Base-by-base conservation (phyloP, 116 monocot genomes). In the Thalassia testudinum region DNA sequence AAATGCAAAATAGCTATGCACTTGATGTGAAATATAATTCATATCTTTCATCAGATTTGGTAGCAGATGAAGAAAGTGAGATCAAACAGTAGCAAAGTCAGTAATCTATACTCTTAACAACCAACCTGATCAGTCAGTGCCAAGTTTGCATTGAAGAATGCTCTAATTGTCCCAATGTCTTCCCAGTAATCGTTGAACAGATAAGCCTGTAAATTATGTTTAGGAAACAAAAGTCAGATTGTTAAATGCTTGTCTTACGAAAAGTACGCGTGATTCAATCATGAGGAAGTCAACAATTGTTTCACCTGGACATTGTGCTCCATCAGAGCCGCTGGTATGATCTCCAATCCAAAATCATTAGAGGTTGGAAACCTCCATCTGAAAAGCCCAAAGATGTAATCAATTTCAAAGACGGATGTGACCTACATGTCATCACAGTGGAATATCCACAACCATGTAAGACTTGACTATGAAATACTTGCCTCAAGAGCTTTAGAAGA, bases 301-400 rank as follows among this genome's bases (percentile, higher is more conserved):
- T 27, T 37, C 45, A 88, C 95, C 79, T 85, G 76, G 26, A 85
- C 85, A 65, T 88, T 87, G 60, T 82, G 62, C 27, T 97, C 95
- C 24, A 62, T 53, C 25, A 95, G 84, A 48, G 74, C 85, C 15
- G 74, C 68, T 50, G 95, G 95, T 67, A 95, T 84, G 53, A 95
- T 85, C 53, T 95, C 95, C 8, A 85, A 95, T 52, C 95, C 95
- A 58, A 95, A 95, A 56, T 95, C 95, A 63, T 95, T 76, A 6
- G 79, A 78, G 29, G 71, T 74, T 42, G 88, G 77, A 62, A 75
- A 95, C 52, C 74, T 81, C 74, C 80, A 88, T 67, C 95, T 95
- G 57, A 53, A 62, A 49, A 28, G 26, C 19, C 14, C 2, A 45
- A 16, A 7, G 4, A 16, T 45, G 45, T 45, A 2, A 45, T n/a